These are phyloP conservation scores for Lodderomyces oxycetoniae DNA, from an alignment of 1,139 yeast genomes.

Conservation along the genomic window DNA sequence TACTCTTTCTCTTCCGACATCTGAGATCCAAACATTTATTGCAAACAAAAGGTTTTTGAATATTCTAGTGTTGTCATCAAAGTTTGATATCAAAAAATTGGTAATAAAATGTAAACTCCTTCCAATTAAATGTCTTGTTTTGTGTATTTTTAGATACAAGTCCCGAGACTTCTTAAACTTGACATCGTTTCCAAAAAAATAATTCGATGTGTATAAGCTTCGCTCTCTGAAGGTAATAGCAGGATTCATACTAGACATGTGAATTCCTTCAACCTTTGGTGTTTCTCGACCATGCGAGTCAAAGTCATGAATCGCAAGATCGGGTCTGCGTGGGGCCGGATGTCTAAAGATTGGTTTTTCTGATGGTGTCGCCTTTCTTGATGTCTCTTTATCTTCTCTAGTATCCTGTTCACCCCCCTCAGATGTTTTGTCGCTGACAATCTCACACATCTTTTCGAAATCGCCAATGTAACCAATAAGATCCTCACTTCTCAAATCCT, in stretches of 20 bases:
- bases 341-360: constrained; percentile 1
- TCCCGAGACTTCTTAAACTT: constrained; percentile 45
- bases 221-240: constrained; percentile 55
- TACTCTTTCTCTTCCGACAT: constrained; percentile 72
- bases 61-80: constrained; percentile 66
- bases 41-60: constrained; percentile 64
- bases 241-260: constrained; percentile 40
- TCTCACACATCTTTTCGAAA: constrained; percentile 14
- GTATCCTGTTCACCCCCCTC: constrained; percentile 5
- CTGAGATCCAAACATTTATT: constrained; percentile 76
- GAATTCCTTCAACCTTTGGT: constrained; percentile 42
- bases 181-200: constrained; percentile 51
- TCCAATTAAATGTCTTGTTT: constrained; percentile 60
- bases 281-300: constrained; percentile 35
- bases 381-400: constrained; percentile 24
- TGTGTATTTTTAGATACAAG: constrained; percentile 57
- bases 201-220: constrained; percentile 55
- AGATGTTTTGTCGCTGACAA: constrained; percentile 3
- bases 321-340: constrained; percentile 11
- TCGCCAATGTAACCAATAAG: constrained; percentile 17
- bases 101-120: constrained; percentile 59
- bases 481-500: constrained; percentile 29
- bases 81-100: constrained; percentile 43
- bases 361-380: constrained; percentile 6
- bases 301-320: constrained; percentile 12